Base-by-base conservation (phyloP, 768 basidiomycete species). In the Boletus barrowsii region DNA sequence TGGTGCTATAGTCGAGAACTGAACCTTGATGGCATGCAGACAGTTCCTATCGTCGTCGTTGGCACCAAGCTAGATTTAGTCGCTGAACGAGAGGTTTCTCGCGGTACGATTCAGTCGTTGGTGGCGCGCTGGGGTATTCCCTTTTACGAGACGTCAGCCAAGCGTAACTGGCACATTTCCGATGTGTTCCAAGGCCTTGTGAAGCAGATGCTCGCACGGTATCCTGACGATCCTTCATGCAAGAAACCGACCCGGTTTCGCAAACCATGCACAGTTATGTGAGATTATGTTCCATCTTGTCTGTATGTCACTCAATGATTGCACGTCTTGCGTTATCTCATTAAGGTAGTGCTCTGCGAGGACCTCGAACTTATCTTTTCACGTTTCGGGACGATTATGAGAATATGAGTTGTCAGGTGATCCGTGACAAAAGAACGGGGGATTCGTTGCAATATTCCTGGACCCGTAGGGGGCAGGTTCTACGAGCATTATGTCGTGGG, bases 121-220 rank as follows among this genome's bases (percentile, higher is more conserved):
- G 81, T 86, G 18, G 75, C 69, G 32, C 77, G 77, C 3, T 91
- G 90, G 89, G 74, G 75, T 14, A 72, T 90, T n/a, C 87, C 79
- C 7, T 88, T 90, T 64, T 92, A 87, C 65, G 91, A 93, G 72
- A 93, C 90, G 3, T 91, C 89, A n/a, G 88, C 90, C 10, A 93
- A 92, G 69, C 77, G 82, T 44, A 84, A 91, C 64, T 90, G 87
- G 89, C 83, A 92, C 60, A 78, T 93, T 49, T 72, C 73, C 10
- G 88, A 90, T 37, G 89, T 87, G 17, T 93, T 93, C 65, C 83
- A 88, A 61, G 86, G 87, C 55, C 77, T 92, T 29, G 73, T 90
- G 44, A 79, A 79, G 57, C 88, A 88, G 61, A 89, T 92, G 89
- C 80, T 86, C 30, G 68, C 60, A 49, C 78, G 79, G 54, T 88